A percentile compares a stretch with the other conserved stretches of the same genome.
Conservation (phyloP, 2,329 filamentous ascomycete species). For the Leptographium flavum region DNA sequence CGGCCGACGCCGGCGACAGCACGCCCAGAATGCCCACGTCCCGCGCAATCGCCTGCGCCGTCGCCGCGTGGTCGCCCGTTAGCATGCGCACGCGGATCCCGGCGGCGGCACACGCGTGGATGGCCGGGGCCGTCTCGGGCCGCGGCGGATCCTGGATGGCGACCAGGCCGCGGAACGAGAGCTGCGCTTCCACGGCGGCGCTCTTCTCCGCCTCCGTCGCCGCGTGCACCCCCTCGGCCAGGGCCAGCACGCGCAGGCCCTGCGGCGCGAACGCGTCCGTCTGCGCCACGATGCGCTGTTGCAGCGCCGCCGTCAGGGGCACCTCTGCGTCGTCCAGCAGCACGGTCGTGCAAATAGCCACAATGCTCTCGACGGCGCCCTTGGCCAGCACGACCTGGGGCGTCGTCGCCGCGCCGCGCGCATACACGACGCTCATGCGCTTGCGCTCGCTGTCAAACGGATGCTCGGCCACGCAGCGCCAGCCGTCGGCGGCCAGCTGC, state of each 20-base stretch:
- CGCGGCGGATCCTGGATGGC: conserved; percentile 81
- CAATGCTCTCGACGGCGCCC: conserved; percentile 45
- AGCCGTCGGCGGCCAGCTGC: conserved; percentile 28
- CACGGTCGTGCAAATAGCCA: conserved; percentile 39
- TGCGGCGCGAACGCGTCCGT: conserved; percentile 48
- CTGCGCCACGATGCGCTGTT: conserved; percentile 34
- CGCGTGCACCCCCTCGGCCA: conserved; percentile 34
- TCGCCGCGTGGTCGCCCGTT: conserved; percentile 69
- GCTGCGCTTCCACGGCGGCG: conserved; percentile 25
- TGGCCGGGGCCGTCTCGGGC: conserved; percentile 60
- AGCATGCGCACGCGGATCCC: conserved; percentile 75
- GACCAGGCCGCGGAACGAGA: conserved; percentile 67
- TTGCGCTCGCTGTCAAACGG: conserved; percentile 70
- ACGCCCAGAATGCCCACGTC: conserved; percentile 65
- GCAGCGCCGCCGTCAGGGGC: conserved; percentile 36
- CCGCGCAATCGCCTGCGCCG: conserved; percentile 62
- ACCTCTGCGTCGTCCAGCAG: conserved; percentile 26
- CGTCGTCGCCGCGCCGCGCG: conserved; percentile 16
- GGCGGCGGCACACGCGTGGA: conserved; percentile 54
- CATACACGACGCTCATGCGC: conserved; percentile 65
- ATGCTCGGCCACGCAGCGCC: conserved; percentile 54
- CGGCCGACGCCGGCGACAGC: conserved; percentile 49
- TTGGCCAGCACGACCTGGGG: conserved; percentile 52
- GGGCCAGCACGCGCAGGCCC: conserved; percentile 58
- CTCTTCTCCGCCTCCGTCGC: conserved; percentile 13